Base-by-base conservation (phyloP, 345 rosid genomes). In the Brassica napus region DNA sequence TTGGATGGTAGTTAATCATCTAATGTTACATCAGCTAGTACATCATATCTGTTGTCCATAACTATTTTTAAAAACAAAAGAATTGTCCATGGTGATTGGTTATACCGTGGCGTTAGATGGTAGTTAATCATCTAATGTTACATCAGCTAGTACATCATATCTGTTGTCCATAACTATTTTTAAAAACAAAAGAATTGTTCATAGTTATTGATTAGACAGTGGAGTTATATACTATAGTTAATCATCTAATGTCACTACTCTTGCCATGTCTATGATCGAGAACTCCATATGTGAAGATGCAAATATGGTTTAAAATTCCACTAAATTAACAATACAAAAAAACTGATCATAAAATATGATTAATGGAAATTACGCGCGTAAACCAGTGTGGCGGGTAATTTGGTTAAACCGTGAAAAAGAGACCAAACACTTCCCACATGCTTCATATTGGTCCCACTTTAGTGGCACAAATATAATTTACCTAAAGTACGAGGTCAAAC, bases 371-470 rank as follows among this genome's bases (percentile, higher is more conserved):
- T 49, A 49, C 16, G 55, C 55, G 35, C 66, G 69, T 35, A 37
- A 32, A 37, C 26, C 28, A 10, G 16, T 37, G 8, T 66, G 70
- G 16, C 54, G 52, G 75, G 75, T 59, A 14, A 21, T 14, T 37
- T 9, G 8, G 23, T 30, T 62, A 32, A 80, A 82, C 74, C 86
- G 81, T 82, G 84, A 21, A 32, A 77, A 79, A 70, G 31, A 54
- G 60, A 44, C 18, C 73, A 42, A 34, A 42, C 74, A 54, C 71
- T 54, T 70, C 21, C 77, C 83, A 77, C 81, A 73, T 79, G 83
- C 49, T 72, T 7, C 6, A 23, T 0, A 8, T 35, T 65, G 82
- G 34, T 73, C 86, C 83, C 80, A 62, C 79, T 73, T 8, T 76
- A 65, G 71, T 39, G 72, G 58, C 30, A 55, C 18, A 5, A n/a